These are phyloP conservation scores for Paramyrothecium roridum DNA, from an alignment of 2,329 filamentous ascomycete genomes.

Conservation along the genomic window DNA sequence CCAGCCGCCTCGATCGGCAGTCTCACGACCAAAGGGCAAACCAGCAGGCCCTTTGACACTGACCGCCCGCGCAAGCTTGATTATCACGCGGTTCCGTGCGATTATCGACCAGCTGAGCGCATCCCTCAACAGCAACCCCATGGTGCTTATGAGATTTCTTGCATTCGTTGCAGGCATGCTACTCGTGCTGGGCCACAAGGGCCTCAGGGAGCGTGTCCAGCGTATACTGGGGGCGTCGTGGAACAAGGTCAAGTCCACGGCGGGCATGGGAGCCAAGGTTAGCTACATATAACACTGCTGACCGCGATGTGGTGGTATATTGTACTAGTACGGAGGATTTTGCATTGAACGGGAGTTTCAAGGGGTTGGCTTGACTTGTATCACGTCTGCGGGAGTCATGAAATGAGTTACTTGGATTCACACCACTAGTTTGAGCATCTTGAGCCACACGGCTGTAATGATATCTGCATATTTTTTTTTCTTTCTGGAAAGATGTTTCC, in stretches of 20 bases:
- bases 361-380: conserved; percentile 4
- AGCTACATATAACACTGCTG: conserved; percentile 71
- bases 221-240: conserved; percentile 67
- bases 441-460: neutral
- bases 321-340: neutral
- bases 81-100: conserved; percentile 49
- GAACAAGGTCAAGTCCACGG: conserved; percentile 78
- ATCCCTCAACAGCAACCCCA: conserved; percentile 54
- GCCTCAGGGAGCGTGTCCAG: conserved; percentile 71
- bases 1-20: conserved; percentile 18
- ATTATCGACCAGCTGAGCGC: conserved; percentile 48
- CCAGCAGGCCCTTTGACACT: conserved; percentile 30
- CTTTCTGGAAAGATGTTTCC: too few species aligned
- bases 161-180: conserved; percentile 79
- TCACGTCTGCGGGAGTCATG: neutral
- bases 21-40: conserved; percentile 23
- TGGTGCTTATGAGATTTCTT: conserved; percentile 59
- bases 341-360: conserved; percentile 3
- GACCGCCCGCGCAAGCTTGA: conserved; percentile 46
- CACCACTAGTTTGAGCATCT: neutral
- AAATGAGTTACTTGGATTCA: neutral
- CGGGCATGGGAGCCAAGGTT: conserved; percentile 96
- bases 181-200: conserved; percentile 70
- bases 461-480: neutral
- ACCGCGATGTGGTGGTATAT: neutral